phyloP scores from a whole-genome alignment of 73 alveolate species.

The Symbiodinium pilosum region DNA sequence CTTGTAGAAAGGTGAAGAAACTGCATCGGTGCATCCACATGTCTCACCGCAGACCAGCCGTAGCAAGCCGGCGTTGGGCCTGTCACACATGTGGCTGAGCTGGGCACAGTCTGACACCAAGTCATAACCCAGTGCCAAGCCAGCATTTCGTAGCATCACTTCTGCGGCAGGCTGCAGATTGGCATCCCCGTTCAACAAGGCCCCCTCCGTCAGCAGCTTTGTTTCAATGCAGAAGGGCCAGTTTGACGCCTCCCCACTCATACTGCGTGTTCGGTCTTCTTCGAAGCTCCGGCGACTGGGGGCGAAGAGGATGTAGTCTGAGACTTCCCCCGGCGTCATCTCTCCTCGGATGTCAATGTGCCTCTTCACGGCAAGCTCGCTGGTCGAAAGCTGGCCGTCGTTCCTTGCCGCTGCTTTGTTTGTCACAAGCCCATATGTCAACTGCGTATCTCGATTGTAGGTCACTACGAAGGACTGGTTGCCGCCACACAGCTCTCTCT shows the following conservation, averaged over 20 bases:
- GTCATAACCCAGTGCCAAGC: background rate
- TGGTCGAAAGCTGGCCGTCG: background rate
- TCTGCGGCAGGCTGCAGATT: background rate
- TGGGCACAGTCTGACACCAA: background rate
- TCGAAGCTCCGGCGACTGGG: background rate
- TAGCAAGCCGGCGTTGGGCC: background rate
- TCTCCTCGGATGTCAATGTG: background rate
- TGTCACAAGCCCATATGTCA: background rate
- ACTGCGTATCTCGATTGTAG: background rate
- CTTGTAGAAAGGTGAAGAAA: conserved; percentile 17
- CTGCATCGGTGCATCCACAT: conserved; percentile 48
- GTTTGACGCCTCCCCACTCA: background rate
- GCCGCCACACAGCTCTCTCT: background rate
- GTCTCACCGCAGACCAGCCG: conserved; percentile 58
- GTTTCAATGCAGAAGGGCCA: background rate
- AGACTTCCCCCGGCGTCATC: background rate
- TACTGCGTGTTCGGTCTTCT: background rate
- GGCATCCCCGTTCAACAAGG: background rate
- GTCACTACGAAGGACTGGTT: background rate
- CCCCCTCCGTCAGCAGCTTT: background rate
- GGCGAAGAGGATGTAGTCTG: background rate
- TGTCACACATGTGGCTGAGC: background rate
- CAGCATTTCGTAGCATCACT: background rate
- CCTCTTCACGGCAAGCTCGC: background rate
- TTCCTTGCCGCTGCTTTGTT: background rate